Evolutionary conservation across 2,329 filamentous ascomycete genomes (phyloP), one percentile per base, ranked within the genome.

Genomic region (Nigrospora oryzae): DNA sequence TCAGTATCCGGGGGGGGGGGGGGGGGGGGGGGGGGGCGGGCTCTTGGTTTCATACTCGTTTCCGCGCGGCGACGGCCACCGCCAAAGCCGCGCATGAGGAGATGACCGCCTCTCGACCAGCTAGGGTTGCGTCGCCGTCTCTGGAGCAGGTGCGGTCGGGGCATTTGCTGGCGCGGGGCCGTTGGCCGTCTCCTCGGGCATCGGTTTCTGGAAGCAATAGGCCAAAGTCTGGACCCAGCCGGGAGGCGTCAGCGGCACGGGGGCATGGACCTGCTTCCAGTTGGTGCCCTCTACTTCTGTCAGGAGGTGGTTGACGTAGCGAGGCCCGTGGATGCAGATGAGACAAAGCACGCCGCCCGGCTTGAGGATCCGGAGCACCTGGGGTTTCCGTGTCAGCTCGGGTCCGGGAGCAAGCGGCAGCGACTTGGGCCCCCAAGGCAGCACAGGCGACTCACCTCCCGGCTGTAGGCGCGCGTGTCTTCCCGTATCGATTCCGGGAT

Each of bases 381-480:
- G 19, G 19, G 8, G 23, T 28, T 28, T 28, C 23, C 23, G 7
- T 10, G 23, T 28, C 23, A 28, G 23, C 7, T 28, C 10, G 5
- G 5, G 23, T 4, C 4, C 2, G 23, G 23, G 23, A 23, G 5
- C 4, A 28, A 10, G 23, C 23, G 23, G 10, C 23, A 10, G 23
- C 7, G 7, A 28, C 23, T 4, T 23, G 19, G 6, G 19, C 19
- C 19, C 19, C 4, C 19, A 23, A 23, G 19, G 19, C 19, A 23
- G 19, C 6, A 14, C 3, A 17, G 30, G 32, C 16, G 10, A 42
- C 40, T 36, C 17, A 42, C 32, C 40, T 42, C 40, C 19, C 40
- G 40, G 17, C 40, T 42, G 33, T 42, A 42, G 40, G 40, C 40
- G 11, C 16, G 16, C 31, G 40, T 42, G 40, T 42, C 40, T 28